Conservation (phyloP, 768 basidiomycete species). For the Imleria badia region DNA sequence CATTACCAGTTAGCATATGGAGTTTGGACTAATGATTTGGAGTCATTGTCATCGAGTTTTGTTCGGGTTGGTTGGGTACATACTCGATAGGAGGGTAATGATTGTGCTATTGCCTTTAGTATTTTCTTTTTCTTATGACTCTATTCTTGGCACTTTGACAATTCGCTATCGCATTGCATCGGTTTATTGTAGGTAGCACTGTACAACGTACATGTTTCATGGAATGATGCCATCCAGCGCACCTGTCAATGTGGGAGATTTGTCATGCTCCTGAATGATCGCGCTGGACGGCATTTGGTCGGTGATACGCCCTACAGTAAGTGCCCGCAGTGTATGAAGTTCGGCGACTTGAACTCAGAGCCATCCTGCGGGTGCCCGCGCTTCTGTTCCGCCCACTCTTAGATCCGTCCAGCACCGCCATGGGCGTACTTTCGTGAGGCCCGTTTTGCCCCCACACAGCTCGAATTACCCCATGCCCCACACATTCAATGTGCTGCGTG, state of each 20-base stretch:
- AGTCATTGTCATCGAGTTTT: constrained; percentile 29
- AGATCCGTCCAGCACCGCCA: constrained; percentile 25
- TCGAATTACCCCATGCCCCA: constrained; percentile 27
- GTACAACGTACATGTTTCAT: constrained; percentile 23
- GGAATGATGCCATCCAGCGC: background rate
- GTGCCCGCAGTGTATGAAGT: background rate
- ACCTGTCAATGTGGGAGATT: background rate
- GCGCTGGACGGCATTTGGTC: background rate
- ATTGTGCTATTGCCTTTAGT: constrained; percentile 25
- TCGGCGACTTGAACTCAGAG: constrained; percentile 1
- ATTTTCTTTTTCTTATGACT: constrained; percentile 24
- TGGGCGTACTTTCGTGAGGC: constrained; percentile 3
- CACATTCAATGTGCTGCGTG: constrained; percentile 20
- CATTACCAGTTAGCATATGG: constrained; percentile 34
- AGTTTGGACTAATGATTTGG: constrained; percentile 34
- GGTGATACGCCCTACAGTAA: constrained; percentile 2
- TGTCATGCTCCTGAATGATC: constrained; percentile 3
- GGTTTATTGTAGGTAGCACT: constrained; percentile 30
- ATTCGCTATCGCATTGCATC: constrained; percentile 30
- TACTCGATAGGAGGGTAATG: constrained; percentile 33
- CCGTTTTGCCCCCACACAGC: constrained; percentile 13
- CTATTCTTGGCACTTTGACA: constrained; percentile 31
- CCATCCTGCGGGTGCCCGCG: constrained; percentile 11
- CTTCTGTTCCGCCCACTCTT: constrained; percentile 12
- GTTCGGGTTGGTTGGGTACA: constrained; percentile 27